Percentiles rank a stretch among this genome's conserved stretches.
phyloP scores from a whole-genome alignment of 257 asterid species.

The Solanum boliviense region DNA sequence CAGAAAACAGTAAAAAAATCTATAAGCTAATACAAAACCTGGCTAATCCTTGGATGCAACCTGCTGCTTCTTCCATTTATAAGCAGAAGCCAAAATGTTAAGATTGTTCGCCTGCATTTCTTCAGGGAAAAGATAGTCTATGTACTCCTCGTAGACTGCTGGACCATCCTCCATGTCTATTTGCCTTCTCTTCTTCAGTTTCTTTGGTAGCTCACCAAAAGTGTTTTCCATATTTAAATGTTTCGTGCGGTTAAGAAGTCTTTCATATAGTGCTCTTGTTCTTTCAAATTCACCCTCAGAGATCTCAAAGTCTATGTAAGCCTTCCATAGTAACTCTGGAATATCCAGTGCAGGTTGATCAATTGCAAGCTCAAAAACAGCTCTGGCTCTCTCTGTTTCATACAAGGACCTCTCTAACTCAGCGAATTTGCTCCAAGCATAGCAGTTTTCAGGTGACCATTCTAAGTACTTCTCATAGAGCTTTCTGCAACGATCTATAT shows the following conservation, averaged over 20 bases:
- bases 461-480: background rate
- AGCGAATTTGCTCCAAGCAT: background rate
- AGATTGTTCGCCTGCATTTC: background rate
- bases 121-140: background rate
- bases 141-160: background rate
- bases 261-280: background rate
- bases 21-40: too few species aligned
- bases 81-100: background rate
- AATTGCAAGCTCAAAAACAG: background rate
- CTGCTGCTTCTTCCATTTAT: background rate
- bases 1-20: background rate
- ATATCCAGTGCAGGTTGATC: background rate
- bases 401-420: background rate
- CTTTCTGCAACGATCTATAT: background rate
- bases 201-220: background rate
- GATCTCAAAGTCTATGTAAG: background rate
- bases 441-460: background rate
- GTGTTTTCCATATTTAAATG: background rate
- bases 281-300: background rate
- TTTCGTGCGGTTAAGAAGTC: background rate
- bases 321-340: background rate
- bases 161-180: background rate
- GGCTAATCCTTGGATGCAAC: background rate
- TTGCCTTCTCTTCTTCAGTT: background rate
- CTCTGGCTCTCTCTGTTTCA: background rate